These are phyloP conservation scores for Hypoxylon sp. DNA, from an alignment of 2,329 filamentous ascomycete genomes.

Conservation along the genomic window DNA sequence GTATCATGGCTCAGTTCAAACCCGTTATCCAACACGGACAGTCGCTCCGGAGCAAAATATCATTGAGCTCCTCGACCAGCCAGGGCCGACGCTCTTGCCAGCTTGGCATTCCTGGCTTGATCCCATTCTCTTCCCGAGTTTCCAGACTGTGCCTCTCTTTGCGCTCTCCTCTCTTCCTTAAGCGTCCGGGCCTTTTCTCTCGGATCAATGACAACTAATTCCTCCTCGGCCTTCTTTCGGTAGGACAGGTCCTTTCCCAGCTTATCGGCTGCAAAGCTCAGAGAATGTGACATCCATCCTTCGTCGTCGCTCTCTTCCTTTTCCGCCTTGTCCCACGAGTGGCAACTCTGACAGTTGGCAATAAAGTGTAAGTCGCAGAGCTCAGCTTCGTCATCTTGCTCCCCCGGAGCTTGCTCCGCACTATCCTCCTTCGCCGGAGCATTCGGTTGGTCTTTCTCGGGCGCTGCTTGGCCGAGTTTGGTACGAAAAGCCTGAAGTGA, in stretches of 20 bases:
- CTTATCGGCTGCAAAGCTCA: constrained; percentile 90
- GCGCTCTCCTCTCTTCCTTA: constrained; percentile 71
- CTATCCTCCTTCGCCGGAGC: constrained; percentile 39
- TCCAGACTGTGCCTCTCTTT: constrained; percentile 66
- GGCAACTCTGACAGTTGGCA: constrained; percentile 92
- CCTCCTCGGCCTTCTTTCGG: constrained; percentile 90
- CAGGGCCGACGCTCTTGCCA: constrained; percentile 65
- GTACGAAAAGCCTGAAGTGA: constrained; percentile 84
- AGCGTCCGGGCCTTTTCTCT: constrained; percentile 83
- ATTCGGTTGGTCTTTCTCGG: constrained; percentile 50
- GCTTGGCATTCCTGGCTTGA: constrained; percentile 67
- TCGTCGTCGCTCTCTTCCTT: constrained; percentile 68
- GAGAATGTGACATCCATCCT: constrained; percentile 87
- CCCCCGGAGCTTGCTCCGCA: constrained; percentile 46
- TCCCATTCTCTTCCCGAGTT: constrained; percentile 70
- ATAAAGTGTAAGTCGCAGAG: constrained; percentile 97
- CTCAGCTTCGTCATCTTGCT: constrained; percentile 75
- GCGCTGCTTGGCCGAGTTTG: constrained; percentile 72
- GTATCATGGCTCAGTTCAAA: constrained; percentile 32
- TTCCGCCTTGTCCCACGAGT: constrained; percentile 78
- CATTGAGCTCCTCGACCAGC: constrained; percentile 69
- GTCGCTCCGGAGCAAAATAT: constrained; percentile 28
- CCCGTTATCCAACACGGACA: constrained; percentile 10
- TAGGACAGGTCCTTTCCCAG: constrained; percentile 92
- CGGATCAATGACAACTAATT: constrained; percentile 93